Percentiles rank a stretch among this genome's conserved stretches.
Conservation (phyloP, 345 rosid genomes). For the Brassica incana region DNA sequence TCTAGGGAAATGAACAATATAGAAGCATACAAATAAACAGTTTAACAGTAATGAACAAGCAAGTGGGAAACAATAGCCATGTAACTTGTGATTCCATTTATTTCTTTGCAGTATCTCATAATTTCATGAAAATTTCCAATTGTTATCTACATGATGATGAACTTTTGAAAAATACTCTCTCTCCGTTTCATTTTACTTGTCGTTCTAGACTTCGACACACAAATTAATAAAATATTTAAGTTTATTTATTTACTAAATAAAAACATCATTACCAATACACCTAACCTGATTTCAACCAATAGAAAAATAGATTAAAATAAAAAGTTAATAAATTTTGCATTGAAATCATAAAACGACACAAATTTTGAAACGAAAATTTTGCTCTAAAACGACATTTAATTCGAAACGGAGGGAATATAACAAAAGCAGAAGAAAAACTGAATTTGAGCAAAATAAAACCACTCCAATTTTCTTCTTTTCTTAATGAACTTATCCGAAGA, state of each 20-base stretch:
- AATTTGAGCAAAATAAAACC: constrained; percentile 15
- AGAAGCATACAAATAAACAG: background rate
- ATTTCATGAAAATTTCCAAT: background rate
- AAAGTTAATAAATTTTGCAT: too few relatives aligned
- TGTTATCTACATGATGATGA: constrained; percentile 26
- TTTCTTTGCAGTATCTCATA: constrained; percentile 22
- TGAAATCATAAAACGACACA: too few relatives aligned
- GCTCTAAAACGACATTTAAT: too few relatives aligned
- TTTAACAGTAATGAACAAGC: constrained; percentile 20
- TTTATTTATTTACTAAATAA: too few relatives aligned
- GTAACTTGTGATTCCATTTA: constrained; percentile 37
- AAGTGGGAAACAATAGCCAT: constrained; percentile 28
- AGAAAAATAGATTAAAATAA: too few relatives aligned
- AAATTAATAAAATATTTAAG: too few relatives aligned
- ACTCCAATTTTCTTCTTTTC: constrained; percentile 18
- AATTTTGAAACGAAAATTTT: too few relatives aligned
- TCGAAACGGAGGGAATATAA: background rate
- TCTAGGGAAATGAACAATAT: constrained; percentile 5
- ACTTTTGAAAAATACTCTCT: background rate
- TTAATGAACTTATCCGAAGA: constrained; percentile 15
- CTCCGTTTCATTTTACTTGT: too few relatives aligned
- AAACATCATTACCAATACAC: too few relatives aligned
- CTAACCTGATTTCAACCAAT: too few relatives aligned
- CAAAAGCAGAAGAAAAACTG: constrained; percentile 1
- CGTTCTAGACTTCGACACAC: too few relatives aligned